These are phyloP conservation scores for Nicotiana sylvestris DNA, from an alignment of 257 asterid genomes.

Conservation along the genomic window DNA sequence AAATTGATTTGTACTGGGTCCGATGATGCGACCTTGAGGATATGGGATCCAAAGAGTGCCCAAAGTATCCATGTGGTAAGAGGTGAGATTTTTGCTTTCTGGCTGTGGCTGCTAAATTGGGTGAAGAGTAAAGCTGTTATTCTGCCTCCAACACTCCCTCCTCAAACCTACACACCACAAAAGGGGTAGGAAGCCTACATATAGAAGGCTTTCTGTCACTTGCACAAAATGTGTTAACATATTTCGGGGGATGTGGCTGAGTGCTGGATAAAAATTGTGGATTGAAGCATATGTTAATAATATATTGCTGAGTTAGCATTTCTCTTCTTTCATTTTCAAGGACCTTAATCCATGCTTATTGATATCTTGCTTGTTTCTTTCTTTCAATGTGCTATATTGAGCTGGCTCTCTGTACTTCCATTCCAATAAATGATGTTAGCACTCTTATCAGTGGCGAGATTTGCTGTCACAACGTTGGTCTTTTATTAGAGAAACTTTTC, in stretches of 20 bases:
- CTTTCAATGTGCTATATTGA: neutral
- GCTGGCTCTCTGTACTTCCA: neutral
- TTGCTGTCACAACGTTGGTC: neutral
- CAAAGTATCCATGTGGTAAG: constrained; percentile 62
- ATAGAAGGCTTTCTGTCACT: neutral
- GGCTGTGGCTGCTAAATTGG: neutral
- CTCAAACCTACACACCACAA: neutral
- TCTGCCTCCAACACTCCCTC: neutral
- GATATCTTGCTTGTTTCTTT: neutral
- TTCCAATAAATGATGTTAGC: neutral
- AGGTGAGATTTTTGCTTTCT: constrained; percentile 38
- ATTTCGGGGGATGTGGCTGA: neutral
- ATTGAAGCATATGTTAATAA: neutral
- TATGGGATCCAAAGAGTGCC: constrained; percentile 74
- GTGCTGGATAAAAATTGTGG: neutral
- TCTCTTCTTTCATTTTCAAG: neutral
- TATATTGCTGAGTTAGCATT: neutral
- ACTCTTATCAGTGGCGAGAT: neutral
- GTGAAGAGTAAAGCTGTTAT: neutral
- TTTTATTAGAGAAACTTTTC: neutral
- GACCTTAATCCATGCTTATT: neutral
- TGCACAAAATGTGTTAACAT: neutral
- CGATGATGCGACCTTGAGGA: constrained; percentile 85
- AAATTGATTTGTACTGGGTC: constrained; percentile 78
- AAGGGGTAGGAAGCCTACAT: neutral